Base-by-base conservation (phyloP, 2,329 filamentous ascomycete genomes). In the Fusarium annulatum region DNA sequence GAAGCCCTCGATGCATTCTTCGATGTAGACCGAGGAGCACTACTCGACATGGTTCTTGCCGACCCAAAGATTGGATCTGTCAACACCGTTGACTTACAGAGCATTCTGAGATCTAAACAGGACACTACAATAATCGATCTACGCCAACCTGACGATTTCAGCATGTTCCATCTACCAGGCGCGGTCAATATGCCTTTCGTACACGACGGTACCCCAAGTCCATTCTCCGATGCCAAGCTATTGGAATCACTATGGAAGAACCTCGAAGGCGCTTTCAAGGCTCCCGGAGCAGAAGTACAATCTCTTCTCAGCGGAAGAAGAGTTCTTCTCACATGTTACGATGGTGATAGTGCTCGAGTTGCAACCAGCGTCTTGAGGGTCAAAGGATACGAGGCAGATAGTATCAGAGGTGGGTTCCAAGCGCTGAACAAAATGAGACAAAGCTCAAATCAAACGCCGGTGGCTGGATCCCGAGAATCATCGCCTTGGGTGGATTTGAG, bases 361-460 rank as follows among this genome's bases (percentile, higher is more conserved):
- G 88, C 87, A 6, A 86, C 86, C 5, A 88, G 87, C 60, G 83
- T 90, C 6, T 76, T 90, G 53, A 81, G 87, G 9, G 86, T 86
- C 1, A 87, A 86, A 69, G 86, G 85, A 0, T 80, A 84, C 30
- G 81, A 83, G 63, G 85, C 86, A 2, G 83, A 85, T 46, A 87
- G 84, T 71, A 73, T 88, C 28, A 79, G 81, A 28, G 86, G 85
- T 14, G 87, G 87, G 0, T 77, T 79, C 34, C 88, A 91, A 65
- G 88, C 89, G 0, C 26, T 74, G 55, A 67, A 46, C 10, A 75
- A 64, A 28, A 73, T 74, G 59, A 60, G 51, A 11, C 57, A 72
- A 10, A 67, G 26, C 10, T 73, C 72, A 34, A 59, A 48, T 15
- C 55, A 58, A 19, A 36, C 39, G 1, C 11, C 55, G 0, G 9